Conservation (phyloP, 2,329 filamentous ascomycete species). For the Daldinia sp. region DNA sequence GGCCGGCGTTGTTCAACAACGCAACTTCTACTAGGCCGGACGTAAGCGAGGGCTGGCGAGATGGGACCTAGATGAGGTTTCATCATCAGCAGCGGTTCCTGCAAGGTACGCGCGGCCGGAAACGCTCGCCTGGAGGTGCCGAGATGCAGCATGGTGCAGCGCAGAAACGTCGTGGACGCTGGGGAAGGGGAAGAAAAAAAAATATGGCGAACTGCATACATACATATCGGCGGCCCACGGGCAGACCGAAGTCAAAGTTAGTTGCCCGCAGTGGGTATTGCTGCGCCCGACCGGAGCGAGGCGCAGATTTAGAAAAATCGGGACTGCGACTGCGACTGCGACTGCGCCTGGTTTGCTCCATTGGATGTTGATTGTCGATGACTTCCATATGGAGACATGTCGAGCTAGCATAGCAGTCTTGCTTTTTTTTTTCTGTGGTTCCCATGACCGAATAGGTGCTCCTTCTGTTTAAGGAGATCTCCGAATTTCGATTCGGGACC, state of each 20-base stretch:
- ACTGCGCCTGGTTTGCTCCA: background rate
- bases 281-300: slow-evolving; percentile 23
- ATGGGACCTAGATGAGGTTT: slow-evolving; percentile 16
- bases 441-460: background rate
- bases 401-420: background rate
- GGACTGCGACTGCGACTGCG: slow-evolving; percentile 3
- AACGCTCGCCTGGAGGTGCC: slow-evolving; percentile 14
- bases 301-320: slow-evolving; percentile 2
- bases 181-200: too few relatives aligned
- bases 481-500: background rate
- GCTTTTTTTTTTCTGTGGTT: slow-evolving; percentile 1
- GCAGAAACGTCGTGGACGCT: slow-evolving; percentile 5
- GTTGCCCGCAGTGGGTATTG: slow-evolving; percentile 7
- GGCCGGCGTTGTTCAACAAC: slow-evolving; percentile 2
- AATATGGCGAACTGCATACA: background rate
- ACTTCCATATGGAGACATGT: background rate
- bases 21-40: background rate
- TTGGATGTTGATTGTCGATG: background rate
- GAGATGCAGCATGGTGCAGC: slow-evolving; percentile 5
- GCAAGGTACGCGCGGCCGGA: slow-evolving; percentile 35
- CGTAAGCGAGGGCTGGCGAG: slow-evolving; percentile 2
- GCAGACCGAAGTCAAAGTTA: slow-evolving; percentile 9
- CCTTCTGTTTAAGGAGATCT: background rate
- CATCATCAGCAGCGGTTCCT: slow-evolving; percentile 25
- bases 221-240: slow-evolving; percentile 7